Evolutionary conservation across 179 eudicot genomes (phyloP).

Genomic region (Dionaea muscipula): DNA sequence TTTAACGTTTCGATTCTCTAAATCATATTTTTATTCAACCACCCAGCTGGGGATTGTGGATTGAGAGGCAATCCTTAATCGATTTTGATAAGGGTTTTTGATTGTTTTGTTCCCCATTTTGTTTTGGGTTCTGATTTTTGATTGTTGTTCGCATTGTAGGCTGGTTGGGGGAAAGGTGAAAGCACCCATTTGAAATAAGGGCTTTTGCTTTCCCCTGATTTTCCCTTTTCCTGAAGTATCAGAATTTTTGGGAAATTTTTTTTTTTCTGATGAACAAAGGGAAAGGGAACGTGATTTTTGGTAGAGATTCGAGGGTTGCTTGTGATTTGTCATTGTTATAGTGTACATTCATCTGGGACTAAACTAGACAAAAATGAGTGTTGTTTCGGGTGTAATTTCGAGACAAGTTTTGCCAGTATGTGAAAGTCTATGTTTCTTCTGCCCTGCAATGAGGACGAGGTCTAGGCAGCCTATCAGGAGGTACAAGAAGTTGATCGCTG

Average conservation of each 20-base stretch:
- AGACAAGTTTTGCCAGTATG: conserved; percentile 90
- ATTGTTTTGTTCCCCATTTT: background rate
- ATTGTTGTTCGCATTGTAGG: conserved; percentile 39
- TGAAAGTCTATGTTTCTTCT: conserved; percentile 68
- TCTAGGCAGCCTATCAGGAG: conserved; percentile 97
- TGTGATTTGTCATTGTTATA: background rate
- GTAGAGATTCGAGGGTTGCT: conserved; percentile 10
- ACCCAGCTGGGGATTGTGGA: background rate
- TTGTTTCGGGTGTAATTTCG: conserved; percentile 71
- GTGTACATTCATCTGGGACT: background rate
- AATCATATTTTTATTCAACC: background rate
- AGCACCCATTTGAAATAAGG: conserved; percentile 13
- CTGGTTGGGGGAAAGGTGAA: conserved; percentile 33
- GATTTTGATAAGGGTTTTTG: background rate
- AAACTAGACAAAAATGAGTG: conserved; percentile 37
- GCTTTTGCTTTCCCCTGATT: conserved; percentile 31
- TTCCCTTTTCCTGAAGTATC: conserved; percentile 7
- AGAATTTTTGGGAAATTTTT: conserved; percentile 11
- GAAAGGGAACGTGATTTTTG: conserved; percentile 24
- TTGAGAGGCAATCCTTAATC: background rate
- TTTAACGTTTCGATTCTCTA: background rate
- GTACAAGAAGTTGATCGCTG: conserved; percentile 83
- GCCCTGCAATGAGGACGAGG: conserved; percentile 77
- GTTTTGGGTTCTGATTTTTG: background rate
- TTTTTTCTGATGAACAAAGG: conserved; percentile 20